These are phyloP conservation scores for Colletotrichum orbiculare DNA, from an alignment of 2,329 filamentous ascomycete species.

Conservation along the genomic window DNA sequence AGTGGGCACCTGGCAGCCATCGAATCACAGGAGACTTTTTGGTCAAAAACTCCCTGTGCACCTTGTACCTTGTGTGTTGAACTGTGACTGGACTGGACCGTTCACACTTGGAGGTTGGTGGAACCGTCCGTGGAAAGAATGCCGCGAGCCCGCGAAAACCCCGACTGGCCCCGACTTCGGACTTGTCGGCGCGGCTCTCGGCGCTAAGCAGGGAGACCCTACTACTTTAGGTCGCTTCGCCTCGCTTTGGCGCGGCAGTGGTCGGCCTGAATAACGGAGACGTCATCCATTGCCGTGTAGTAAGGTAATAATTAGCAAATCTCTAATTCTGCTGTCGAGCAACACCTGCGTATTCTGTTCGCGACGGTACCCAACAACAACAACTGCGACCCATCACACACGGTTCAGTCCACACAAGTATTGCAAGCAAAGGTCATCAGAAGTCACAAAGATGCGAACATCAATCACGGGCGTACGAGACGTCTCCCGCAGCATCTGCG, in stretches of 20 bases:
- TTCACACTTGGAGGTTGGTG: neutral
- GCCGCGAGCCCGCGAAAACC: conserved; percentile 20
- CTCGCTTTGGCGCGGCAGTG: conserved; percentile 33
- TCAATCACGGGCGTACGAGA: conserved; percentile 42
- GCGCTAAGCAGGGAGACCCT: conserved; percentile 8
- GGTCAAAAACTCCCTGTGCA: conserved; percentile 15
- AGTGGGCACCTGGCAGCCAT: conserved; percentile 3
- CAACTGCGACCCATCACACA: neutral
- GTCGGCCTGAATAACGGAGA: conserved; percentile 21
- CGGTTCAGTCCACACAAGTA: neutral
- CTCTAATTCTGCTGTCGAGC: conserved; percentile 2
- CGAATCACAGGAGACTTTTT: conserved; percentile 35
- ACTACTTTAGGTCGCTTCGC: conserved; percentile 13
- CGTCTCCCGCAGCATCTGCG: conserved; percentile 46
- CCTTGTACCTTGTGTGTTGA: no score
- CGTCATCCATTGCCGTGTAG: conserved; percentile 25
- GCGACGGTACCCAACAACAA: neutral
- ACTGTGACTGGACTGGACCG: no score
- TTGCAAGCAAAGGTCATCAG: neutral
- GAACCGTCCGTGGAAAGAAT: conserved; percentile 23
- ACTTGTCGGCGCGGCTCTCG: conserved; percentile 31
- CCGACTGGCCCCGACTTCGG: conserved; percentile 27
- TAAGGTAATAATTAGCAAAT: conserved; percentile 14
- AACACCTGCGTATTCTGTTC: conserved; percentile 4
- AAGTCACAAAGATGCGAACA: conserved; percentile 40